phyloP scores from a whole-genome alignment of 176 grass and related monocot species.

The Chloris gayana region DNA sequence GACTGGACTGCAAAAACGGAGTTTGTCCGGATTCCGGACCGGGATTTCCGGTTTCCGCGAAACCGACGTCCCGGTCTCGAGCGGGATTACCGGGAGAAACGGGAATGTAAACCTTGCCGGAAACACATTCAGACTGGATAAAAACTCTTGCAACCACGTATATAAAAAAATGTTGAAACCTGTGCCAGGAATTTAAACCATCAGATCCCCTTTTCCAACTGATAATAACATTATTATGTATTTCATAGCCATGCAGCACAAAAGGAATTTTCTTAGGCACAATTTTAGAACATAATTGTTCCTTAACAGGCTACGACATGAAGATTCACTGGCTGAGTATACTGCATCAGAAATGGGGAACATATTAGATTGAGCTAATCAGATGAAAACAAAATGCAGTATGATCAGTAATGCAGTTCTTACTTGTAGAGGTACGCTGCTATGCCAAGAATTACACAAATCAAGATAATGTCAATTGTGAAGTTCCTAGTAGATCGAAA shows the following conservation, averaged over 20 bases:
- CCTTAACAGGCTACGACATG: too few species aligned
- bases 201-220: background rate
- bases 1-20: too few species aligned
- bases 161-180: background rate
- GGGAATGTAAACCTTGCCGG: too few species aligned
- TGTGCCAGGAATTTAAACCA: background rate
- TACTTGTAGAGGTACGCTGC: conserved; percentile 88
- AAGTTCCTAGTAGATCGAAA: conserved; percentile 90
- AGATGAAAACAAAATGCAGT: background rate
- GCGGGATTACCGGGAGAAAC: too few species aligned
- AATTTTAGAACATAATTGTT: background rate
- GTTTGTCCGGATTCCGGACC: too few species aligned
- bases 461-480: conserved; percentile 73
- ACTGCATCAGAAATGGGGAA: conserved; percentile 34
- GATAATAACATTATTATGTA: background rate
- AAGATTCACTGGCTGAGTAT: conserved; percentile 33
- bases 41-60: too few species aligned
- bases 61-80: too few species aligned
- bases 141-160: background rate
- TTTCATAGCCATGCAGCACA: background rate
- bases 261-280: background rate
- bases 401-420: background rate
- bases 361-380: background rate
- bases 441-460: conserved; percentile 89
- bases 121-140: background rate